A percentile compares a stretch with the other conserved stretches of the same genome.
Conservation (phyloP, 257 asterid species). For the Nemophila menziesii region DNA sequence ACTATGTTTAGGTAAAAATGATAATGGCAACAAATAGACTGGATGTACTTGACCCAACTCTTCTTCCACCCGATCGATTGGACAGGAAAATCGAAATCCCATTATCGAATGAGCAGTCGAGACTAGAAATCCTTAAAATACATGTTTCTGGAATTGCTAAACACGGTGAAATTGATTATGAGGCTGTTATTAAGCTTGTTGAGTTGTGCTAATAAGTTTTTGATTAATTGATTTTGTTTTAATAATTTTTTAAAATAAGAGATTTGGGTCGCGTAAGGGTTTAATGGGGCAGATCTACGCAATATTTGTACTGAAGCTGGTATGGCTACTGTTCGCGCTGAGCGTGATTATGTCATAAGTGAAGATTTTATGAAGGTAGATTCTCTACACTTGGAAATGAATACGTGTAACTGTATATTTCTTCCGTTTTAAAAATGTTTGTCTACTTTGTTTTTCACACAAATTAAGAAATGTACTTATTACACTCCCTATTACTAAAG, state of each 20-base stretch:
- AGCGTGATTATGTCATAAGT: slow-evolving; percentile 28
- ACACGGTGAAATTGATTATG: slow-evolving; percentile 72
- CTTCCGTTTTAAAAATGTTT: too few relatives aligned
- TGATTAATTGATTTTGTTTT: slow-evolving; percentile 1
- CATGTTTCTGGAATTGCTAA: slow-evolving; percentile 74
- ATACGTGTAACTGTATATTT: too few relatives aligned
- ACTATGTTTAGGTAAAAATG: slow-evolving; percentile 53
- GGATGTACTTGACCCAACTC: slow-evolving; percentile 71
- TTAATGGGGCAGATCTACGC: slow-evolving; percentile 30
- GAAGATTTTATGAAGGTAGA: slow-evolving; percentile 30
- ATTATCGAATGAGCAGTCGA: slow-evolving; percentile 70
- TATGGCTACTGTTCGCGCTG: slow-evolving; percentile 21
- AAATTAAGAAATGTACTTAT: too few relatives aligned
- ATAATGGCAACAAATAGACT: slow-evolving; percentile 77
- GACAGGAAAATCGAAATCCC: slow-evolving; percentile 73
- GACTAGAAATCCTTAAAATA: slow-evolving; percentile 62
- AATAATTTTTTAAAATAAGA: background rate
- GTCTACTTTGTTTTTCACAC: too few relatives aligned
- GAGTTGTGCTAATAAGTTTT: slow-evolving; percentile 27
- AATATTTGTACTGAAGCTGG: slow-evolving; percentile 32
- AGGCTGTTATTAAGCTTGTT: slow-evolving; percentile 67
- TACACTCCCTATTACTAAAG: too few relatives aligned
- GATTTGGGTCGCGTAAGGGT: slow-evolving; percentile 16
- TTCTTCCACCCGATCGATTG: slow-evolving; percentile 73
- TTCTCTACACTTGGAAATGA: background rate